Percentiles rank a stretch among this genome's conserved stretches.
phyloP scores from a whole-genome alignment of 495 filamentous ascomycete genomes.

The Talaromyces trachyspermus region DNA sequence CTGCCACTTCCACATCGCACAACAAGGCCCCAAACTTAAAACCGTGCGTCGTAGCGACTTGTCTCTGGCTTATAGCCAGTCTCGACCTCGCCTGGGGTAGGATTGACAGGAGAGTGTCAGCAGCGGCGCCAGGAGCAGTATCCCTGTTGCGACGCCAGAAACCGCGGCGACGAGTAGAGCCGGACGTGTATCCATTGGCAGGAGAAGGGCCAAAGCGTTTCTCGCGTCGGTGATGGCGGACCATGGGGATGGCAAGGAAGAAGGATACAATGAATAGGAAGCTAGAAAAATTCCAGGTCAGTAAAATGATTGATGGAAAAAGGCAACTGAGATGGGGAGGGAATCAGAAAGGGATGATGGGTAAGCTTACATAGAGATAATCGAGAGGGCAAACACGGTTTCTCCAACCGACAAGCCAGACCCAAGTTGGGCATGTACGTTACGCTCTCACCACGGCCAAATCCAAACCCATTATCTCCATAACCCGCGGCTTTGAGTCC shows the following conservation, averaged over 20 bases:
- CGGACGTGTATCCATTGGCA: constrained; percentile 69
- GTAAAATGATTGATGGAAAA: not conserved
- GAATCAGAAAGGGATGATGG: too few species aligned
- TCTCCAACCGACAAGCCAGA: constrained; percentile 62
- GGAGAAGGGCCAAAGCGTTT: constrained; percentile 73
- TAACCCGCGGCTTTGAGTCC: constrained; percentile 28
- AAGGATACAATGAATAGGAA: constrained; percentile 62
- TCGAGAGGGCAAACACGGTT: constrained; percentile 68
- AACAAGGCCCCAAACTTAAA: too few species aligned
- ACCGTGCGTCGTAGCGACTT: not conserved
- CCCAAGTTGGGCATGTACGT: constrained; percentile 35
- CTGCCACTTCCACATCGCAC: too few species aligned
- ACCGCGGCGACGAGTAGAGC: constrained; percentile 40
- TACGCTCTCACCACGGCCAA: constrained; percentile 4
- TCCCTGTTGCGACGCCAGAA: constrained; percentile 47
- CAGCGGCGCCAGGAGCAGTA: constrained; percentile 22
- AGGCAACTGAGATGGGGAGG: not conserved
- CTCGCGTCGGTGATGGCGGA: constrained; percentile 67
- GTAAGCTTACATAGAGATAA: constrained; percentile 71
- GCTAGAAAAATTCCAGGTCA: constrained; percentile 25
- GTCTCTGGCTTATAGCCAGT: constrained; percentile 7
- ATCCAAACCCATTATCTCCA: constrained; percentile 26
- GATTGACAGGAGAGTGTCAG: constrained; percentile 30
- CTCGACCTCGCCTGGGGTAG: constrained; percentile 33
- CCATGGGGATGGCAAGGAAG: constrained; percentile 53